Evolutionary conservation across 345 rosid genomes (phyloP).

Genomic region (Adansonia digitata): DNA sequence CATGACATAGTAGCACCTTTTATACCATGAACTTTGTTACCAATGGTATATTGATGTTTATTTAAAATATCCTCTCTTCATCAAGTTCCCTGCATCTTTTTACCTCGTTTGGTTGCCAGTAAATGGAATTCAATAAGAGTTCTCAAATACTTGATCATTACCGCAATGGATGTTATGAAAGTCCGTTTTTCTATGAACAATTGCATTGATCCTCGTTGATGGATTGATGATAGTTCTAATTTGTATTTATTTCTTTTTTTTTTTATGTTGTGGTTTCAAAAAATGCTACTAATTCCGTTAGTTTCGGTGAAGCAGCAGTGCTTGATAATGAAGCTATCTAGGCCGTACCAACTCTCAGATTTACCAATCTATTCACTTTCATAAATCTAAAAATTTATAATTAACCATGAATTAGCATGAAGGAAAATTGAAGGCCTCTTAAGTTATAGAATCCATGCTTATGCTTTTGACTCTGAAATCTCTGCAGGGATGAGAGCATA

Average conservation of each 20-base stretch:
- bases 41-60: background rate
- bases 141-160: background rate
- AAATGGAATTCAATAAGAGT: background rate
- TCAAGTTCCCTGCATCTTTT: background rate
- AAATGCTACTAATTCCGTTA: background rate
- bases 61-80: background rate
- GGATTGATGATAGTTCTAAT: background rate
- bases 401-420: background rate
- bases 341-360: background rate
- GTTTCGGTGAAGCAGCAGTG: background rate
- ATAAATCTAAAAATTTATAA: background rate
- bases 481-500: conserved; percentile 10
- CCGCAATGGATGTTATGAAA: background rate
- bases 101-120: background rate
- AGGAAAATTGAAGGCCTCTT: background rate
- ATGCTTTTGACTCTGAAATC: background rate
- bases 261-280: background rate
- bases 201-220: background rate
- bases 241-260: background rate
- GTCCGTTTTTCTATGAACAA: background rate
- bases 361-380: background rate
- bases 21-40: too few species aligned
- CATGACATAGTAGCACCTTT: too few species aligned
- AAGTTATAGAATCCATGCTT: background rate
- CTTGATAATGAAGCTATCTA: background rate